Evolutionary conservation across 208 protist genomes (phyloP).

Genomic region (Herpetomonas tarakana): DNA sequence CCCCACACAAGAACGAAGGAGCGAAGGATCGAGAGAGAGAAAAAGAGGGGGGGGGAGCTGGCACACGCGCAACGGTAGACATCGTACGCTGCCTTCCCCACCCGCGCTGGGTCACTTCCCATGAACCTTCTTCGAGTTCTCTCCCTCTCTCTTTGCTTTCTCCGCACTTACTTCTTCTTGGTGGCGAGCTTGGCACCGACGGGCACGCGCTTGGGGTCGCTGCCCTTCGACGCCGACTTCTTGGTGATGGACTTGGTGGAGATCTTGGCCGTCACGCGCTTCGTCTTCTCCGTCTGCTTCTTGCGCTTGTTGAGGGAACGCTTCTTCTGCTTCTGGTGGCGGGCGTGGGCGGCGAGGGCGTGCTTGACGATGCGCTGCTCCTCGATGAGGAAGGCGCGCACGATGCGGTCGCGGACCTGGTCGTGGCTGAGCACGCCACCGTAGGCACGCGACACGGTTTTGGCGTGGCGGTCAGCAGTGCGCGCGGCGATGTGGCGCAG

Average conservation of each 20-base stretch:
- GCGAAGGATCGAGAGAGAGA: too few relatives aligned
- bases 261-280: conserved; percentile 37
- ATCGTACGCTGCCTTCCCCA: too few relatives aligned
- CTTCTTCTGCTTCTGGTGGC: conserved; percentile 64
- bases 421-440: conserved; percentile 94
- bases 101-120: too few relatives aligned
- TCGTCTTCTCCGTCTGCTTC: conserved; percentile 44
- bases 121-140: too few relatives aligned
- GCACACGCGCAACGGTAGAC: too few relatives aligned
- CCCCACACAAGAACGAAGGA: too few relatives aligned
- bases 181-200: conserved; percentile 65
- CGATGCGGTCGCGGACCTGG: conserved; percentile 95
- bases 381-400: conserved; percentile 99
- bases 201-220: conserved; percentile 29
- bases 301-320: conserved; percentile 69
- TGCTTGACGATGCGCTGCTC: conserved; percentile 99
- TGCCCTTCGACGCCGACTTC: conserved; percentile 43
- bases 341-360: conserved; percentile 67
- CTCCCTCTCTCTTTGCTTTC: conserved; percentile 2
- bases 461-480: conserved; percentile 86
- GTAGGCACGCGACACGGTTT: conserved; percentile 97
- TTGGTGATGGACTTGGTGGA: conserved; percentile 29
- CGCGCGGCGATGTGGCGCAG: conserved; percentile 90
- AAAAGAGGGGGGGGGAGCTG: too few relatives aligned
- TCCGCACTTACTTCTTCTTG: conserved; percentile 57